Conservation (phyloP, 2,329 filamentous ascomycete species). For the Eurotiales sp. region DNA sequence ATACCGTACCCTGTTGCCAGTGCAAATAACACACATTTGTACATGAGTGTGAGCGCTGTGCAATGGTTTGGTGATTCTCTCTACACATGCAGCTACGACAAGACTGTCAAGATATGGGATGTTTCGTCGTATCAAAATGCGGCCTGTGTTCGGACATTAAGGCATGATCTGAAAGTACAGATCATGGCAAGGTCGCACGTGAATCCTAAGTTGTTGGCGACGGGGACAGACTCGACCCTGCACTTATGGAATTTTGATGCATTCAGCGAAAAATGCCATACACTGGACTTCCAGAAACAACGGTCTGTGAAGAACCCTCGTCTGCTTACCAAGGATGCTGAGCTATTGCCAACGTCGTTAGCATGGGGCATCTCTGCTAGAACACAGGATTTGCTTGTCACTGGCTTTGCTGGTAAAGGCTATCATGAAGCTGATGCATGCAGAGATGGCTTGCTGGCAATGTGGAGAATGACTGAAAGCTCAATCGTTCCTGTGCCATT, state of each 20-base stretch:
- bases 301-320: conserved; percentile 15
- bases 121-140: conserved; percentile 24
- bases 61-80: conserved; percentile 49
- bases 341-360: conserved; percentile 44
- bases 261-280: conserved; percentile 20
- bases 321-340: conserved; percentile 28
- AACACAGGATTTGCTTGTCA: conserved; percentile 47
- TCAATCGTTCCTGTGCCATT: conserved; percentile 35
- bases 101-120: conserved; percentile 56
- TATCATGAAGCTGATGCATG: conserved; percentile 27
- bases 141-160: conserved; percentile 33
- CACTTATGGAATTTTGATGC: conserved; percentile 30
- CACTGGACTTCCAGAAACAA: conserved; percentile 24
- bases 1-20: conserved; percentile 44
- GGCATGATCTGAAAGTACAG: conserved; percentile 48
- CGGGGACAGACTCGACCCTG: conserved; percentile 39
- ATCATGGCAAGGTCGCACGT: conserved; percentile 47
- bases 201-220: conserved; percentile 42
- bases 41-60: conserved; percentile 54
- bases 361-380: conserved; percentile 43
- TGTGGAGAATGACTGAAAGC: conserved; percentile 50
- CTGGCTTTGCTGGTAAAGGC: conserved; percentile 49
- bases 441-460: conserved; percentile 49
- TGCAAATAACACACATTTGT: conserved; percentile 51
- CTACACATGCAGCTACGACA: conserved; percentile 55